These are phyloP conservation scores for Schizosaccharomyces pombe DNA, from an alignment of 805 yeast species.

Conservation along the genomic window DNA sequence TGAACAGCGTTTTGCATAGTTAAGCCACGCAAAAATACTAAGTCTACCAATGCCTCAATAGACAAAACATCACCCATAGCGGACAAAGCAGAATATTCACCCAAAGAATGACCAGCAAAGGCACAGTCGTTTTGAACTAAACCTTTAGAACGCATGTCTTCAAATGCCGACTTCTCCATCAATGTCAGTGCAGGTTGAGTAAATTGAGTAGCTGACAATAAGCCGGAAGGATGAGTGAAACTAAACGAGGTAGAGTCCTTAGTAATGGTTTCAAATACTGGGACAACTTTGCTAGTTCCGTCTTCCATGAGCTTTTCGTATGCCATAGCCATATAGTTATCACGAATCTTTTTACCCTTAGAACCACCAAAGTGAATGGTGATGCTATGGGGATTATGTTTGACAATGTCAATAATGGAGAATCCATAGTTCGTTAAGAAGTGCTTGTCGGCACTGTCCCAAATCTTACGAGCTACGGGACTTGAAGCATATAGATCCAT, in stretches of 20 bases:
- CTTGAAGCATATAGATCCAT: constrained; percentile 88
- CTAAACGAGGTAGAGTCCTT: constrained; percentile 64
- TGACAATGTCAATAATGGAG: constrained; percentile 87
- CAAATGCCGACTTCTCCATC: constrained; percentile 97
- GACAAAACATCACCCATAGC: constrained; percentile 98
- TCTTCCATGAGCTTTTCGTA: constrained; percentile 79
- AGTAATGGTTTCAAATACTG: constrained; percentile 80
- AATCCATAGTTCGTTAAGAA: constrained; percentile 86
- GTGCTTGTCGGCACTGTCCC: constrained; percentile 95
- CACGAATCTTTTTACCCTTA: constrained; percentile 73
- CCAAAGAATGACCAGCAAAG: constrained; percentile 98
- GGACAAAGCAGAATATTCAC: constrained; percentile 94
- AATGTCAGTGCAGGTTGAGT: constrained; percentile 97
- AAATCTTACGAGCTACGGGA: constrained; percentile 76
- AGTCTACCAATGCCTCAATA: constrained; percentile 35
- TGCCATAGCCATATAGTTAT: constrained; percentile 89
- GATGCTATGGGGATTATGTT: constrained; percentile 81
- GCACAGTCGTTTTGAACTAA: constrained; percentile 78
- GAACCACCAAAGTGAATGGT: constrained; percentile 96
- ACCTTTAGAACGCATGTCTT: constrained; percentile 90
- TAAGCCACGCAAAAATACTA: constrained; percentile 89
- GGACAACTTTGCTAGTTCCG: constrained; percentile 69
- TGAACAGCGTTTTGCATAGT: constrained; percentile 99
- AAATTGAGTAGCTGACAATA: constrained; percentile 92
- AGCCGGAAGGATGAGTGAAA: constrained; percentile 80